A percentile compares a stretch with the other conserved stretches of the same genome.
Evolutionary conservation across 306 rosid species (phyloP).

Genomic region (Quercus variabilis): DNA sequence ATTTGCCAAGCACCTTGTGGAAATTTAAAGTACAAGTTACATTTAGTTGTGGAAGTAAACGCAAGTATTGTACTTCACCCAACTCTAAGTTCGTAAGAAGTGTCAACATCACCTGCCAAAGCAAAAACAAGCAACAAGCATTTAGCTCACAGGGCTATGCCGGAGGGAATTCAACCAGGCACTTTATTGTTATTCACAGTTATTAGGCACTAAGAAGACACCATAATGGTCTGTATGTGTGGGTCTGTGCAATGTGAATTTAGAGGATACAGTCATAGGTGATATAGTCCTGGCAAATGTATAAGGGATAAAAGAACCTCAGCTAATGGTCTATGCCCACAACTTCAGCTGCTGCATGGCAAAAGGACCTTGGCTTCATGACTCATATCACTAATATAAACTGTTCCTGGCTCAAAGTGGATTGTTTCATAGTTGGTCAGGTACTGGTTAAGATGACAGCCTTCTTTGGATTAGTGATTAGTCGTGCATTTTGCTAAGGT

Average conservation of each 20-base stretch:
- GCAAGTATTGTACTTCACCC: constrained; percentile 76
- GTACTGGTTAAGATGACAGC: too few relatives aligned
- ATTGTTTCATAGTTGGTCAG: not conserved
- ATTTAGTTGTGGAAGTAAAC: constrained; percentile 68
- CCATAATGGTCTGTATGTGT: not conserved
- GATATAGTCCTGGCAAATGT: not conserved
- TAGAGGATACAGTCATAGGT: not conserved
- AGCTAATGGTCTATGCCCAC: not conserved
- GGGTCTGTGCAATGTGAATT: not conserved
- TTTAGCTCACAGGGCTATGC: constrained; percentile 13
- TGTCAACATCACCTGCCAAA: constrained; percentile 82
- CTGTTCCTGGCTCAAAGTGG: not conserved
- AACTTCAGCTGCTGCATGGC: not conserved
- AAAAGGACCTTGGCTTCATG: not conserved
- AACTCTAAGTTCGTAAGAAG: constrained; percentile 88
- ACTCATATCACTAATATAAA: not conserved
- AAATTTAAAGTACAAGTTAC: constrained; percentile 71
- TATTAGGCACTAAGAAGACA: not conserved
- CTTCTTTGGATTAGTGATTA: too few relatives aligned
- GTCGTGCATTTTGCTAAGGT: too few relatives aligned
- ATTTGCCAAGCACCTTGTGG: constrained; percentile 54
- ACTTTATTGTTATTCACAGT: constrained; percentile 5
- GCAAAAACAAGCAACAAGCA: constrained; percentile 19
- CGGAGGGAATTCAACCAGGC: constrained; percentile 9
- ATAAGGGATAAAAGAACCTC: not conserved